These are phyloP conservation scores for Globisporangium spiculum DNA, from an alignment of 352 stramenopile genomes.

Conservation along the genomic window DNA sequence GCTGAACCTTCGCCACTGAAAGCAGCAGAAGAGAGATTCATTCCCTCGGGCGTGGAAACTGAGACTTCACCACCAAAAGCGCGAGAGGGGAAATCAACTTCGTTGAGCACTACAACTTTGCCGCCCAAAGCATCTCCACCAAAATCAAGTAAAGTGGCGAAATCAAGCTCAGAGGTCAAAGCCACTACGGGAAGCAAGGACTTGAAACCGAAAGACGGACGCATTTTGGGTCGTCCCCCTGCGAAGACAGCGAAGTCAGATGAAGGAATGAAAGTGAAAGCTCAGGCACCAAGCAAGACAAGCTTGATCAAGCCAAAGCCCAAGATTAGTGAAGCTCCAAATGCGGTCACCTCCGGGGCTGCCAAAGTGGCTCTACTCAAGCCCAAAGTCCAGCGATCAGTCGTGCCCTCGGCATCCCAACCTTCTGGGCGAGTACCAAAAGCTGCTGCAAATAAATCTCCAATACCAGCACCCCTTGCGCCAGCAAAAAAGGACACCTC, in stretches of 20 bases:
- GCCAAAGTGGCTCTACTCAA: background rate
- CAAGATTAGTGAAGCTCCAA: background rate
- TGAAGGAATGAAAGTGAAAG: constrained; percentile 12
- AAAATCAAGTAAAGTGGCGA: constrained; percentile 8
- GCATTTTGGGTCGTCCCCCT: background rate
- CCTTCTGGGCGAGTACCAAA: background rate
- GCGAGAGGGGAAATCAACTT: background rate
- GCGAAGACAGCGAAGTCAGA: background rate
- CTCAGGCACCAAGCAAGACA: background rate
- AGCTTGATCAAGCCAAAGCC: constrained; percentile 6
- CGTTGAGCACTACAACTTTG: background rate
- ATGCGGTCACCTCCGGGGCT: background rate
- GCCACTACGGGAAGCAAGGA: background rate
- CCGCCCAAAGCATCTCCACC: background rate
- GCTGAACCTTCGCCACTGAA: background rate
- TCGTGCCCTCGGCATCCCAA: background rate
- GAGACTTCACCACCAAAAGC: background rate
- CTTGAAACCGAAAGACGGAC: constrained; percentile 5
- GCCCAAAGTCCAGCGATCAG: constrained; percentile 1
- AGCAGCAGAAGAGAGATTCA: background rate
- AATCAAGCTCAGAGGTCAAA: background rate
- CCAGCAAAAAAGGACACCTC: background rate
- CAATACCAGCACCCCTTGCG: background rate
- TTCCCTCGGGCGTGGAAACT: background rate
- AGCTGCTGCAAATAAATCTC: background rate